Percentiles rank a stretch among this genome's conserved stretches.
Conservation (phyloP, 352 stramenopile species). For the Globisporangium parvum region DNA sequence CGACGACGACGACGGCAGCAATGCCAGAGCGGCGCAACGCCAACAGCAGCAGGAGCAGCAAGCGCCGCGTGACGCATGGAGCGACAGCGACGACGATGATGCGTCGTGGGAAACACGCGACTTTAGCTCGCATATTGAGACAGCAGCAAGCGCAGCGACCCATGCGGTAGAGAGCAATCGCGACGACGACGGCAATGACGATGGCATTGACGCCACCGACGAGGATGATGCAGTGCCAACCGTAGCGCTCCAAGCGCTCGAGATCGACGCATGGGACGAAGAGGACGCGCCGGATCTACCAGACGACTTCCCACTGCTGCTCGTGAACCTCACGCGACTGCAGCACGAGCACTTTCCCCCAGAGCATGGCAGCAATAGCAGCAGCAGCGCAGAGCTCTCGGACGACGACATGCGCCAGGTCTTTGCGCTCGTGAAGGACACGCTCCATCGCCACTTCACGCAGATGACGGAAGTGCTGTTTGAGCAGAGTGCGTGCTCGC, state of each 20-base stretch:
- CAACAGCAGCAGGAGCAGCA: not conserved
- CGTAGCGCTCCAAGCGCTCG: conserved; percentile 1
- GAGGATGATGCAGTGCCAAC: not conserved
- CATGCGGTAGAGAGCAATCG: not conserved
- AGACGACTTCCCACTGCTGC: conserved; percentile 62
- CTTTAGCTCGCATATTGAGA: conserved; percentile 2
- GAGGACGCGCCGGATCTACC: conserved; percentile 32
- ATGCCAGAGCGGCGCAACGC: not conserved
- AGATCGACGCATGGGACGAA: conserved; percentile 35
- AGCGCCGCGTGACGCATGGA: conserved; percentile 1
- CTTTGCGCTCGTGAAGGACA: conserved; percentile 39
- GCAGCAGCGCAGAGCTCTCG: not conserved
- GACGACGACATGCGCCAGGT: conserved; percentile 28
- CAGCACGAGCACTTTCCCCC: conserved; percentile 46
- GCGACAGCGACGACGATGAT: not conserved
- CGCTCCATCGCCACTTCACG: conserved; percentile 47
- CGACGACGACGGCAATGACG: not conserved
- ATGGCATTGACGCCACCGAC: not conserved
- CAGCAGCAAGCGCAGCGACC: not conserved
- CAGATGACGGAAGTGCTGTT: conserved; percentile 62
- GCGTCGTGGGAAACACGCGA: conserved; percentile 44
- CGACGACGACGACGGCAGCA: not conserved
- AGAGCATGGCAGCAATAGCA: not conserved
- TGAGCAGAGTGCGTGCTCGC: conserved; percentile 46
- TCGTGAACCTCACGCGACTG: conserved; percentile 59